Base-by-base conservation (phyloP, 2,329 filamentous ascomycete species). In the Ophiocordyceps camponoti-leonardi region DNA sequence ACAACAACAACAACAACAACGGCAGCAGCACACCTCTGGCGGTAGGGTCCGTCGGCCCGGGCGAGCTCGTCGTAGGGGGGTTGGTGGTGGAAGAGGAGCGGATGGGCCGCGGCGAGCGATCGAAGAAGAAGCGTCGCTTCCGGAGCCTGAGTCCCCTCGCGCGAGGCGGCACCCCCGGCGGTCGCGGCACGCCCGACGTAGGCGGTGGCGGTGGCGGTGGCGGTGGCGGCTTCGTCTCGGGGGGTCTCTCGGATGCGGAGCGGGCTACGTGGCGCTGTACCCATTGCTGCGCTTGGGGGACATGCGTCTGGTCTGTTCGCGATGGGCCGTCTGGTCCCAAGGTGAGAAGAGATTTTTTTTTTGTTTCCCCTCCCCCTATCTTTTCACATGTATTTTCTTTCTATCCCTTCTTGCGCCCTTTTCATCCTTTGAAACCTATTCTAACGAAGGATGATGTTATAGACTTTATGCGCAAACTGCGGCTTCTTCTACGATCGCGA, bases 61-160 rank as follows among this genome's bases (percentile, higher is more conserved):
- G 26, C 26, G 26, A 28, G 7, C 10, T 28, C 35, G 35, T 73
- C 14, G 61, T 33, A 13, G 8, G 31, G 75, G 50, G 63, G 61
- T 33, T 4, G 8, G 31, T 76, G 50, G 63, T 71, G 33, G 75
- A 81, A 52, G 76, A 95, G 57, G 86, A 93, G 57, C 76, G 85
- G 5, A 88, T 95, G 79, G 90, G 90, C 20, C 74, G 90, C 46
- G 90, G 90, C 22, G 90, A 95, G 64, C 71, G 90, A 42, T 92
- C 83, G 54, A 96, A 94, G 73, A 94, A 94, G 72, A 95, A 95
- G 76, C 76, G 85, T 51, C 75, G 88, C 23, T 94, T 95, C 67
- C 77, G 88, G 53, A 94, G 87, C 61, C 63, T 94, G 50, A 93
- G 86, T 57, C 90, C 92, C 0, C 65, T 79, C 19, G 83, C 75